These are phyloP conservation scores for Cytospora leucostoma DNA, from an alignment of 2,329 filamentous ascomycete genomes.

Conservation along the genomic window DNA sequence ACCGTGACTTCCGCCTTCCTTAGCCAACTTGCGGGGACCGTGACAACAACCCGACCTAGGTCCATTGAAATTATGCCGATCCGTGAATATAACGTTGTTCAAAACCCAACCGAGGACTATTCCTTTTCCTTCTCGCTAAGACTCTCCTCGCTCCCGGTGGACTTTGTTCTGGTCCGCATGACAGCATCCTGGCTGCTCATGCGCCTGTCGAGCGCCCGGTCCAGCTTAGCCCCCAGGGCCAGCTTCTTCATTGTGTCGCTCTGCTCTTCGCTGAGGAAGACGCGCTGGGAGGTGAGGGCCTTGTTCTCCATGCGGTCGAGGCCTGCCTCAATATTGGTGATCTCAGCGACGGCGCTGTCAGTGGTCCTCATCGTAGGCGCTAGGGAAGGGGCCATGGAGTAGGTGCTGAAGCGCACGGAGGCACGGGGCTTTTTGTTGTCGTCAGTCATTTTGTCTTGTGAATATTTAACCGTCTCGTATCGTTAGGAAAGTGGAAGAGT, in stretches of 20 bases:
- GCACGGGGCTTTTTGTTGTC: constrained; percentile 47
- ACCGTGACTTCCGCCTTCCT: background rate
- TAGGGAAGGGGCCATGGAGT: constrained; percentile 62
- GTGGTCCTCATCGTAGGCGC: constrained; percentile 54
- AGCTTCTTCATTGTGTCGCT: constrained; percentile 80
- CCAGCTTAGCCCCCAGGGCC: constrained; percentile 85
- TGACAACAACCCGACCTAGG: background rate
- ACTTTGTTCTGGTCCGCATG: constrained; percentile 59
- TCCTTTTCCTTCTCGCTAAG: constrained; percentile 43
- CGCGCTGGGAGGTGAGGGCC: constrained; percentile 79
- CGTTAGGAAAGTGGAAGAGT: too few species aligned
- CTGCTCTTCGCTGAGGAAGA: constrained; percentile 77
- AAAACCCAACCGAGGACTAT: background rate
- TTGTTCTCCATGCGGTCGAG: constrained; percentile 90
- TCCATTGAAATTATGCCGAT: background rate
- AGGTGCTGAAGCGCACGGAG: constrained; percentile 61
- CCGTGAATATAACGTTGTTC: background rate
- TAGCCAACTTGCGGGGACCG: background rate
- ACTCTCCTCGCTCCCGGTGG: constrained; percentile 36
- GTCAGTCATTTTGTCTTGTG: constrained; percentile 15
- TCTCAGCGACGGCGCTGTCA: constrained; percentile 59
- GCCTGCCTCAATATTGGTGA: constrained; percentile 72
- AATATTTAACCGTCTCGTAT: background rate
- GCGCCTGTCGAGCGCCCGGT: constrained; percentile 80
- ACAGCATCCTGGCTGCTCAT: constrained; percentile 89